Conservation (phyloP, 495 filamentous ascomycete genomes). For the Penicillium parvum region DNA sequence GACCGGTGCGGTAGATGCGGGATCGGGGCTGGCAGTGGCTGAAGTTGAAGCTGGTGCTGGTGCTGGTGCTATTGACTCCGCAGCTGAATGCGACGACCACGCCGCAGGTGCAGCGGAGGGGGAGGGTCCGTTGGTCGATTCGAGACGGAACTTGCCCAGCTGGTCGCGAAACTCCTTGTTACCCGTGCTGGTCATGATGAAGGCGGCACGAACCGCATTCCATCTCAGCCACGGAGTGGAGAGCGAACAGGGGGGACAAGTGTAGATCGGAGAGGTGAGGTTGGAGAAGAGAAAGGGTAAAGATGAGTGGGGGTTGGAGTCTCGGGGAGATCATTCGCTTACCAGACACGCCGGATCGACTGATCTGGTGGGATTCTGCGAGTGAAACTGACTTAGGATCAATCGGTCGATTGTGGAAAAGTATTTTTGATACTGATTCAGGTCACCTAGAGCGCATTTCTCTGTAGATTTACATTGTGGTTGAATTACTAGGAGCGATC, state of each 20-base stretch:
- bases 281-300: slow-evolving; percentile 2
- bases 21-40: slow-evolving; percentile 6
- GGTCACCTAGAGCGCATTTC: too few species aligned
- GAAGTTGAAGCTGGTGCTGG: slow-evolving; percentile 5
- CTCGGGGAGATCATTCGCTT: neutral
- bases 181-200: slow-evolving; percentile 31
- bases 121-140: slow-evolving; percentile 23
- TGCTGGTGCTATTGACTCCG: neutral
- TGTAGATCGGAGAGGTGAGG: neutral
- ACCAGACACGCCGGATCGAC: neutral
- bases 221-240: slow-evolving; percentile 20
- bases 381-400: too few species aligned
- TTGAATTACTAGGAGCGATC: slow-evolving; percentile 2
- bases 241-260: neutral
- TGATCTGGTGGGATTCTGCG: slow-evolving; percentile 3
- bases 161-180: slow-evolving; percentile 45
- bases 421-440: too few species aligned
- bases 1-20: slow-evolving; percentile 7
- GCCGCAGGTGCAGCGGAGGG: slow-evolving; percentile 16
- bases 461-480: too few species aligned
- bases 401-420: too few species aligned
- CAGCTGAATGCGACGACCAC: slow-evolving; percentile 13
- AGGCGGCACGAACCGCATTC: slow-evolving; percentile 36
- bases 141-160: slow-evolving; percentile 44
- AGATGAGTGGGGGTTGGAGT: neutral